Conservation (phyloP, 208 protist genomes). For the Wallacemonas sp. region DNA sequence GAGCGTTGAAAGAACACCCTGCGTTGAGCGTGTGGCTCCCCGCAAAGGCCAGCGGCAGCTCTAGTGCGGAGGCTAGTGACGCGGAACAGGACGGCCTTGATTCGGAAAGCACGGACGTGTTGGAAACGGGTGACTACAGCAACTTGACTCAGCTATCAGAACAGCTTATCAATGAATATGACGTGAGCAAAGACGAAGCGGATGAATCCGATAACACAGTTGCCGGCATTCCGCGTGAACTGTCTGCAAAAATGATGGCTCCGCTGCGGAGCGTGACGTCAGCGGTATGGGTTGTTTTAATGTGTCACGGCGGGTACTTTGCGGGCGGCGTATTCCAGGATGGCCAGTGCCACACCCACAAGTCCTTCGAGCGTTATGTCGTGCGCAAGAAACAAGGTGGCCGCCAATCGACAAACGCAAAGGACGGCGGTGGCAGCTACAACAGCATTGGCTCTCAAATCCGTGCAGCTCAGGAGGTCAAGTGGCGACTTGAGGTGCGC, state of each 20-base stretch:
- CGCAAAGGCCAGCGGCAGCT: background rate
- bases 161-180: constrained; percentile 71
- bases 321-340: constrained; percentile 77
- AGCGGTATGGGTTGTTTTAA: constrained; percentile 69
- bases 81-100: constrained; percentile 15
- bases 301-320: constrained; percentile 91
- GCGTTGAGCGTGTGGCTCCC: background rate
- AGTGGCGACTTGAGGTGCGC: constrained; percentile 79
- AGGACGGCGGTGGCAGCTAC: constrained; percentile 71
- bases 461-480: constrained; percentile 82
- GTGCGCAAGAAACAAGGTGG: constrained; percentile 93
- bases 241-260: constrained; percentile 21
- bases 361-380: constrained; percentile 90
- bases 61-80: background rate
- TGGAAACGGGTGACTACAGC: constrained; percentile 25
- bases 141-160: constrained; percentile 43
- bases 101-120: constrained; percentile 15
- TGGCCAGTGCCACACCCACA: constrained; percentile 68
- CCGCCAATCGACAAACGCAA: constrained; percentile 83
- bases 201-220: constrained; percentile 34
- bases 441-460: constrained; percentile 86
- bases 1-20: background rate
- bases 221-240: constrained; percentile 30
- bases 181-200: constrained; percentile 42
- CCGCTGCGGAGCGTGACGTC: constrained; percentile 40